These are phyloP conservation scores for Collybiopsis luxurians DNA, from an alignment of 768 basidiomycete genomes.

Conservation along the genomic window DNA sequence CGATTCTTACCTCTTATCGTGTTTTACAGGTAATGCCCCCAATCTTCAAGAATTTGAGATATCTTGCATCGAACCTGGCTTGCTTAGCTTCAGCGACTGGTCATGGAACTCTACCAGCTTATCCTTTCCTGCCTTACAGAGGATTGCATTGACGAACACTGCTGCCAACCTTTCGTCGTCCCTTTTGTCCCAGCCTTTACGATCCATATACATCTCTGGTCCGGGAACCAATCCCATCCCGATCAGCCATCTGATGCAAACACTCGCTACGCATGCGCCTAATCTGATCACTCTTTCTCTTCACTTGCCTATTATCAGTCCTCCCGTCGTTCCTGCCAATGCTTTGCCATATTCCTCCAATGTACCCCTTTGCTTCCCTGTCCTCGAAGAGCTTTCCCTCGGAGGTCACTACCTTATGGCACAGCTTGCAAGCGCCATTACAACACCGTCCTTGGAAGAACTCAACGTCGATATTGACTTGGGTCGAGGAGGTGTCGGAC, in stretches of 20 bases:
- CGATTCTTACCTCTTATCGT: not conserved
- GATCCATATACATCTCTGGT: slow-evolving; percentile 59
- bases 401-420: slow-evolving; percentile 68
- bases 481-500: slow-evolving; percentile 25
- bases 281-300: slow-evolving; percentile 55
- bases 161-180: slow-evolving; percentile 81
- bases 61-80: slow-evolving; percentile 59
- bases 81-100: slow-evolving; percentile 61
- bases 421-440: slow-evolving; percentile 58
- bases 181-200: slow-evolving; percentile 59
- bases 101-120: slow-evolving; percentile 44
- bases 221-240: slow-evolving; percentile 62
- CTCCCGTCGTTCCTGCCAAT: slow-evolving; percentile 60
- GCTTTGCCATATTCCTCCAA: not conserved
- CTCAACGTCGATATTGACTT: slow-evolving; percentile 70
- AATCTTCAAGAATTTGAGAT: slow-evolving; percentile 75
- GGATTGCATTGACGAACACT: slow-evolving; percentile 64
- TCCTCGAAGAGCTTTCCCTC: slow-evolving; percentile 53
- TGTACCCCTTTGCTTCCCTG: slow-evolving; percentile 42
- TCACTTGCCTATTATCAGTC: slow-evolving; percentile 59
- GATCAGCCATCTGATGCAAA: slow-evolving; percentile 66
- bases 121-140: slow-evolving; percentile 52
- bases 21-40: slow-evolving; percentile 61
- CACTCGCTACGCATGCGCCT: slow-evolving; percentile 53
- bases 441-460: slow-evolving; percentile 53